phyloP scores from a whole-genome alignment of 2,329 filamentous ascomycete species.

The Penicillium sp. region DNA sequence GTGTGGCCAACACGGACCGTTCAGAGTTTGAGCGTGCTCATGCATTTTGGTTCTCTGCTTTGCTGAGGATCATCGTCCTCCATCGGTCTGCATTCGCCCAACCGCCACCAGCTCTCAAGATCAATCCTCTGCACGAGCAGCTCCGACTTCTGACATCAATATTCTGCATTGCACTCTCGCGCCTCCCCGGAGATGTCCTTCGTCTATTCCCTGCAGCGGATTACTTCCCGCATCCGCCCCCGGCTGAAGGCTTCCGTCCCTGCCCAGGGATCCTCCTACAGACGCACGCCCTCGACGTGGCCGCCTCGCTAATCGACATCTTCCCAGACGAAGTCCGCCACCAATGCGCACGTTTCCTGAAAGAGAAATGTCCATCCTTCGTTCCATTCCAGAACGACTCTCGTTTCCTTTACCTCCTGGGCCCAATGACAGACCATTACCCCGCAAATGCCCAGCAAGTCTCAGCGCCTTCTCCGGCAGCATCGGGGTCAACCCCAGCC shows the following conservation, averaged over 20 bases:
- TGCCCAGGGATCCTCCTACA: conserved; percentile 36
- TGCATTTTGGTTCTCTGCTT: conserved; percentile 41
- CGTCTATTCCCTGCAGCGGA: conserved; percentile 30
- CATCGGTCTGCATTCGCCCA: conserved; percentile 38
- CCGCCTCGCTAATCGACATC: conserved; percentile 44
- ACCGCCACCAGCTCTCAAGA: conserved; percentile 21
- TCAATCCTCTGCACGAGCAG: conserved; percentile 33
- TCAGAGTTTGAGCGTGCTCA: conserved; percentile 31
- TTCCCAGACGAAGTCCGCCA: conserved; percentile 45
- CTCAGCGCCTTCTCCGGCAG: conserved; percentile 33
- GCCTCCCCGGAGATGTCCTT: conserved; percentile 32
- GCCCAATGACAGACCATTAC: conserved; percentile 32
- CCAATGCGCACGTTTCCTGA: conserved; percentile 43
- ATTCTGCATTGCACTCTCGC: conserved; percentile 41
- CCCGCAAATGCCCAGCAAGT: conserved; percentile 20
- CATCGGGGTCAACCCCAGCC: conserved; percentile 29
- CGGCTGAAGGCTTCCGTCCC: conserved; percentile 23
- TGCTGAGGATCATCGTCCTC: conserved; percentile 41
- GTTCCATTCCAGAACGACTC: conserved; percentile 39
- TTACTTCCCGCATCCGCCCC: conserved; percentile 28
- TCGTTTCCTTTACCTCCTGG: conserved; percentile 43
- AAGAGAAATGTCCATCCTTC: conserved; percentile 42
- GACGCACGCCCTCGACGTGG: conserved; percentile 45
- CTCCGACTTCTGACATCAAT: conserved; percentile 39
- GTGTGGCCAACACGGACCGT: conserved; percentile 15